These are phyloP conservation scores for Luffa acutangula DNA, from an alignment of 306 rosid genomes.

Conservation along the genomic window DNA sequence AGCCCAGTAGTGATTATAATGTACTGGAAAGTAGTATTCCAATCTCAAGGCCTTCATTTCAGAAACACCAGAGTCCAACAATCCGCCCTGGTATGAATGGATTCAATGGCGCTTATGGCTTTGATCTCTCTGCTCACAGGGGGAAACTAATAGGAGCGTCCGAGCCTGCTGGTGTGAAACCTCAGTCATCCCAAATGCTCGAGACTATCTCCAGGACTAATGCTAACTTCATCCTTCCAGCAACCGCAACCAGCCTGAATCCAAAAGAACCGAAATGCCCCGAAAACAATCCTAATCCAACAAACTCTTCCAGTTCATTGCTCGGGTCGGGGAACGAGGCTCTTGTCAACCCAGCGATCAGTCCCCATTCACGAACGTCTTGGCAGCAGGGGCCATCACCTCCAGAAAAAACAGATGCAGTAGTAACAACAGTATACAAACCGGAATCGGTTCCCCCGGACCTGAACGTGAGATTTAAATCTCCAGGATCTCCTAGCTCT, in stretches of 20 bases:
- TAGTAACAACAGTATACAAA: conserved; percentile 24
- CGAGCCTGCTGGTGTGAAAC: conserved; percentile 24
- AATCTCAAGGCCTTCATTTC: conserved; percentile 27
- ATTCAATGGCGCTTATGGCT: conserved; percentile 24
- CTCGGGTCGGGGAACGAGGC: conserved; percentile 14
- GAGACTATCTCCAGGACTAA: conserved; percentile 25
- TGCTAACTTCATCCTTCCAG: conserved; percentile 19
- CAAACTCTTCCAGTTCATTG: conserved; percentile 16
- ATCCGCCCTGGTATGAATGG: conserved; percentile 36
- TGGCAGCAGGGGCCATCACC: conserved; percentile 27
- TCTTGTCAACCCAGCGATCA: background rate
- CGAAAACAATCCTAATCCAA: conserved; percentile 16
- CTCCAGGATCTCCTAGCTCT: conserved; percentile 55
- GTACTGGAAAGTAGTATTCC: conserved; percentile 23
- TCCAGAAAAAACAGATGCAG: conserved; percentile 9
- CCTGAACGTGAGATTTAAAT: conserved; percentile 44
- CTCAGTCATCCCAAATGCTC: conserved; percentile 24
- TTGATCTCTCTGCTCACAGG: conserved; percentile 27
- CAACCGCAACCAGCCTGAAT: conserved; percentile 15
- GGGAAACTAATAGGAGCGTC: conserved; percentile 26
- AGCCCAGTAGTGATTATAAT: conserved; percentile 19
- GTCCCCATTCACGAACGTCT: conserved; percentile 18
- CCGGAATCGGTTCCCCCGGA: conserved; percentile 49
- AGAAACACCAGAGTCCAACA: conserved; percentile 12
- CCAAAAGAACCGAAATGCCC: conserved; percentile 19